phyloP scores from a whole-genome alignment of 345 rosid species.

The Euclidium syriacum region DNA sequence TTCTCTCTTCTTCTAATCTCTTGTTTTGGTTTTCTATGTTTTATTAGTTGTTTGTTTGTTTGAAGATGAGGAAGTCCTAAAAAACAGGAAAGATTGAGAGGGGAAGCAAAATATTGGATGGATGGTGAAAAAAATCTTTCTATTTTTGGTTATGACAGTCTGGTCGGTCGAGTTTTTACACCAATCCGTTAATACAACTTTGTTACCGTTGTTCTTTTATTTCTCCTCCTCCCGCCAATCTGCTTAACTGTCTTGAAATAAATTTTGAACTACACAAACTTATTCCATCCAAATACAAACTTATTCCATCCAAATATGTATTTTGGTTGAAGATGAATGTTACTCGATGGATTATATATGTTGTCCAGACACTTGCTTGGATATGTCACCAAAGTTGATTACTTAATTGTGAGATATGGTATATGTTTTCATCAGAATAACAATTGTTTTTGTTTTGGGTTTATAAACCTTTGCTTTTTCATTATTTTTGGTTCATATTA shows the following conservation, averaged over 20 bases:
- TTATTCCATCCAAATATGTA: too few relatives aligned
- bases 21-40: constrained; percentile 15
- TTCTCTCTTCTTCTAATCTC: constrained; percentile 25
- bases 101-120: constrained; percentile 23
- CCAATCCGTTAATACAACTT: not conserved
- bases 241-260: too few relatives aligned
- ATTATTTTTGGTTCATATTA: not conserved
- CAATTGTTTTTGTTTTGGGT: not conserved
- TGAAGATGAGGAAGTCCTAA: constrained; percentile 26
- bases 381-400: not conserved
- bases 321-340: too few relatives aligned
- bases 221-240: not conserved
- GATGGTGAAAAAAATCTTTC: constrained; percentile 15
- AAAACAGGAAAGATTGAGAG: constrained; percentile 31
- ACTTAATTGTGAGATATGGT: too few relatives aligned
- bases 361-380: not conserved
- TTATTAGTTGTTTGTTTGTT: not conserved
- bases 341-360: not conserved
- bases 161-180: not conserved
- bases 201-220: not conserved
- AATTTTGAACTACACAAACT: too few relatives aligned
- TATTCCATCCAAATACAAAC: too few relatives aligned
- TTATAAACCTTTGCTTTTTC: not conserved
- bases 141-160: constrained; percentile 19
- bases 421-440: too few relatives aligned